Conservation (phyloP, 257 asterid genomes). For the Nicotiana tabacum region DNA sequence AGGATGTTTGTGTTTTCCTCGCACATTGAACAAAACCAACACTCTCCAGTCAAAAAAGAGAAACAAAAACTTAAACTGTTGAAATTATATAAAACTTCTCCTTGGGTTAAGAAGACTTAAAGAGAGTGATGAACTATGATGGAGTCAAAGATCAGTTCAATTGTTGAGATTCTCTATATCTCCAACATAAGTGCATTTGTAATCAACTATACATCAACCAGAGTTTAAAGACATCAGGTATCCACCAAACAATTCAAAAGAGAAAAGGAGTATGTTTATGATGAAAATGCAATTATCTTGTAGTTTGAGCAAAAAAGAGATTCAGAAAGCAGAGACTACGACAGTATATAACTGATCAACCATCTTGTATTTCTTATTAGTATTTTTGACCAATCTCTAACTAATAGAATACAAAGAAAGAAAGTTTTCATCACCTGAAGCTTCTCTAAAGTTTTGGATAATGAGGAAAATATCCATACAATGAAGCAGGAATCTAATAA, state of each 20-base stretch:
- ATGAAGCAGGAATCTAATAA: conserved; percentile 86
- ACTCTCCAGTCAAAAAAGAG: background rate
- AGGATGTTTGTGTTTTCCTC: background rate
- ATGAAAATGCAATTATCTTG: background rate
- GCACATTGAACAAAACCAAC: background rate
- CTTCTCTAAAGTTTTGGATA: conserved; percentile 91
- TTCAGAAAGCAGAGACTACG: background rate
- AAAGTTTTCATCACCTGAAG: conserved; percentile 61
- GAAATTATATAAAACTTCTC: background rate
- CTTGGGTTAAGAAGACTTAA: background rate
- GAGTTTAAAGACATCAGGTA: conserved; percentile 1
- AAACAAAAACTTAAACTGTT: background rate
- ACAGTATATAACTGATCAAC: background rate
- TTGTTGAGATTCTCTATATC: background rate
- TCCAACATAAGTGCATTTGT: background rate
- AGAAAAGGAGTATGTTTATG: background rate
- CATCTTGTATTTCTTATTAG: background rate
- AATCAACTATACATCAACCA: background rate
- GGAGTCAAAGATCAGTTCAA: background rate
- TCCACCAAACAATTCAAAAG: background rate
- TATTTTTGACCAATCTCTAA: background rate
- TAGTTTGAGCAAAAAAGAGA: background rate
- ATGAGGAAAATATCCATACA: conserved; percentile 91
- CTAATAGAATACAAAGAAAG: background rate
- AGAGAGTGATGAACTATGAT: background rate